phyloP scores from a whole-genome alignment of 768 basidiomycete species.

The Boletus reticulatus region DNA sequence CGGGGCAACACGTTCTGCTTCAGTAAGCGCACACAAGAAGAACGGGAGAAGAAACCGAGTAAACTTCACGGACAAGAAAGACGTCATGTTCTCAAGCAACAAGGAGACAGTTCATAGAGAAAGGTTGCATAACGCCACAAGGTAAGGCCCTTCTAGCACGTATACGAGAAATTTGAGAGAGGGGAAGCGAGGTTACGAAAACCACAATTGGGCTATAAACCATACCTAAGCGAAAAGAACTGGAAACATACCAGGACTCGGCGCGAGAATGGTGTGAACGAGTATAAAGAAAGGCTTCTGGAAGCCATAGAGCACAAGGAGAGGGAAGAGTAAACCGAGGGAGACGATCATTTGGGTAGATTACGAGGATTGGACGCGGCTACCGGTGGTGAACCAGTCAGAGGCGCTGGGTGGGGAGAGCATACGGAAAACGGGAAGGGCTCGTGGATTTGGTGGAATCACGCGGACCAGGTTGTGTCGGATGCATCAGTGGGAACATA shows the following conservation, averaged over 20 bases:
- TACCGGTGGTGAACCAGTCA: too few relatives aligned
- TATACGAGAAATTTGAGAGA: not conserved
- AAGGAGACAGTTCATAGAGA: not conserved
- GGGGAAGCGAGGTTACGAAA: too few relatives aligned
- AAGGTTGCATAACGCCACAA: too few relatives aligned
- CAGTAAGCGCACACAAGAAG: constrained; percentile 3
- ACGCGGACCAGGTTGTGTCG: too few relatives aligned
- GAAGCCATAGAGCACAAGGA: constrained; percentile 20
- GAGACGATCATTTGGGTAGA: constrained; percentile 22
- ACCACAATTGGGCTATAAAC: too few relatives aligned
- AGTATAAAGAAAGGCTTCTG: constrained; percentile 8
- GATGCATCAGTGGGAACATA: too few relatives aligned
- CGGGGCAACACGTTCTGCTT: not conserved
- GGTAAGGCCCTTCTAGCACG: not conserved
- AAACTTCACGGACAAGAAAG: not conserved
- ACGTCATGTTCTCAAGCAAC: not conserved
- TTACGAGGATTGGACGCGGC: not conserved
- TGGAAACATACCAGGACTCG: not conserved
- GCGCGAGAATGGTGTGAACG: not conserved
- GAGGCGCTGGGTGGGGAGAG: too few relatives aligned
- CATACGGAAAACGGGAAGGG: too few relatives aligned
- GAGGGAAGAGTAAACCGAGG: constrained; percentile 18
- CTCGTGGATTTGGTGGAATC: too few relatives aligned
- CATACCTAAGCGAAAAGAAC: too few relatives aligned
- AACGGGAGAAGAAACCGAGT: not conserved